Evolutionary conservation across 2,329 filamentous ascomycete species (phyloP), one percentile per base, ranked within the genome.

Genomic region (Hypoxylon sp.): DNA sequence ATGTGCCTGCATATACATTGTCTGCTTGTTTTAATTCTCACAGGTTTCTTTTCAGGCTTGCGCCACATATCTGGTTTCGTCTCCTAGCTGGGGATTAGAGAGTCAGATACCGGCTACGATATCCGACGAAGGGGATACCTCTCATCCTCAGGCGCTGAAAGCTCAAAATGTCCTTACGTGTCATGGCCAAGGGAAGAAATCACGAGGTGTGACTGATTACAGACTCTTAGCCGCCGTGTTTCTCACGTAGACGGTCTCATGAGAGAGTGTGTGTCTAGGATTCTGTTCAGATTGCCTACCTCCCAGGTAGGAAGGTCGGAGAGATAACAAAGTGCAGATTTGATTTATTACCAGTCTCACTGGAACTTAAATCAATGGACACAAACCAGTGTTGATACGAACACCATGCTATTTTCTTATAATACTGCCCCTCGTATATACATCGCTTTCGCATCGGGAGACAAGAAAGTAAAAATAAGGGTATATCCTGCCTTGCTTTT

Each of bases 401-500:
- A 47, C 47, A 46, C 35, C 19, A 26, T 39, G 14, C 17, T 14
- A 47, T 60, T 65, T 65, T 22, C 9, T 39, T 33, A 60, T 29
- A 47, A 50, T 44, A 44, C 19, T 44, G 26, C 46, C 59, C 47
- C 39, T 53, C 26, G 11, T 66, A 66, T 67, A 47, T 70, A 67
- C 57, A 61, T 29, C 9, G 44, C 35, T 57, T 52, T 35, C 50
- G 39, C 46, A 33, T 26, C 29, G 5, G 33, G 24, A 6, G 29
- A 17, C 17, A 44, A 63, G 24, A 35, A 37, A 42, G 14, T 5
- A 37, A 26, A 59, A 59, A 52, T 11, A 26, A 44, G 52, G 63
- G 59, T 67, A 70, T 70, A 65, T 67, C 60, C 64, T 64, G 53
- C 60, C 37, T 67, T 62, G 42, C 31, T 48, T 51, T 62, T 65